Evolutionary conservation across 2,329 filamentous ascomycete species (phyloP).

Genomic region (Dothistroma pini): DNA sequence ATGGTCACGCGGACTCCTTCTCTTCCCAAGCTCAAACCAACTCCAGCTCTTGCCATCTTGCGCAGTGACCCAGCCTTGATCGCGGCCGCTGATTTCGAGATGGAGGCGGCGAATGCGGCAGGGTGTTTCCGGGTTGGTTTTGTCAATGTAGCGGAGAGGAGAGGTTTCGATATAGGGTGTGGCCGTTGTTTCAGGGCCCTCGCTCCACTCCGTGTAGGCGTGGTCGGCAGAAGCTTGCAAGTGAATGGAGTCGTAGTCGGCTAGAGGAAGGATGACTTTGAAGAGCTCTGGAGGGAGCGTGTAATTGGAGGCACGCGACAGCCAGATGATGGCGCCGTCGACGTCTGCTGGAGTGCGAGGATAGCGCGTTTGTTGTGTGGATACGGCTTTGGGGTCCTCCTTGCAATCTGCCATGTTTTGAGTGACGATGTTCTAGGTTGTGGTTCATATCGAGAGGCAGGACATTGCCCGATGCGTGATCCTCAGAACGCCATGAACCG

Average conservation of each 20-base stretch:
- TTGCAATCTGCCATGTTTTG: neutral
- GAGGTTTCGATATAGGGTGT: neutral
- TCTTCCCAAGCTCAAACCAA: slow-evolving; percentile 14
- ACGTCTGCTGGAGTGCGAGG: neutral
- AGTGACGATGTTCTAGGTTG: neutral
- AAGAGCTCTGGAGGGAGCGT: neutral
- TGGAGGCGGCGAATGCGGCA: neutral
- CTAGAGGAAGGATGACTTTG: neutral
- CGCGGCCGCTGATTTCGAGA: slow-evolving; percentile 10
- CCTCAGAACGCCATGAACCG: neutral
- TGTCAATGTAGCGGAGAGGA: neutral
- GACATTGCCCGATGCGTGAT: neutral
- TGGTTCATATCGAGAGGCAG: neutral
- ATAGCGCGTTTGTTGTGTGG: neutral
- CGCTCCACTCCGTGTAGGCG: neutral
- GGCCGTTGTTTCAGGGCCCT: neutral
- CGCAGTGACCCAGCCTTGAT: slow-evolving; percentile 16
- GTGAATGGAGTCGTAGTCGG: neutral
- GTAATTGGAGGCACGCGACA: neutral
- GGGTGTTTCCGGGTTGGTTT: neutral
- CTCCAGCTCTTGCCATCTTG: slow-evolving; percentile 10
- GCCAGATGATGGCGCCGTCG: neutral
- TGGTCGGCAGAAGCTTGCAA: neutral
- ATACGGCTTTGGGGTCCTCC: no score
- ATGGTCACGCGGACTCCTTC: neutral